Conservation (phyloP, 2,329 filamentous ascomycete genomes). For the Trichoderma oligosporum region DNA sequence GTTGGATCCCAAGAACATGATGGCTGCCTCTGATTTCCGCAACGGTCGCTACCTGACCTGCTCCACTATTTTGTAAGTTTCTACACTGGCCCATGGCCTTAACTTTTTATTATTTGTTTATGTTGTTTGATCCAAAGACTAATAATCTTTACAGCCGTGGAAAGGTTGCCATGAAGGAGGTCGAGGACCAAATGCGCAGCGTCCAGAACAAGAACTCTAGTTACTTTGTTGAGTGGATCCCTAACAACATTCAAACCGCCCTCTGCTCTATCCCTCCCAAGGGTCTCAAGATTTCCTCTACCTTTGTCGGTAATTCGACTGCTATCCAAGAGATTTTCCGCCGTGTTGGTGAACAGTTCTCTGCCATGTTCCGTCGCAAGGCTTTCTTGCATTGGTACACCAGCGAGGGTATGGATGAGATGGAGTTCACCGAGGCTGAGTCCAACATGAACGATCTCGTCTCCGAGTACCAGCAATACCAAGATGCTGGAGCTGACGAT, state of each 20-base stretch:
- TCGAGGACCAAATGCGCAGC: conserved; percentile 99
- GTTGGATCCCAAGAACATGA: conserved; percentile 99
- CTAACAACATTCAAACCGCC: conserved; percentile 99
- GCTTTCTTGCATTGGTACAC: conserved; percentile 99
- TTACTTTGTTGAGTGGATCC: conserved; percentile 99
- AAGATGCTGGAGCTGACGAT: conserved; percentile 95
- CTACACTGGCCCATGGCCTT: too few relatives aligned
- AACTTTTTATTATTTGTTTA: too few relatives aligned
- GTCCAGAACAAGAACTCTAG: conserved; percentile 99
- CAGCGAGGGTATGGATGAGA: conserved; percentile 99
- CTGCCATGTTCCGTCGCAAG: conserved; percentile 99
- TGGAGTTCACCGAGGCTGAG: conserved; percentile 99
- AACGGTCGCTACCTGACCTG: conserved; percentile 99
- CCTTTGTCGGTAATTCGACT: conserved; percentile 98
- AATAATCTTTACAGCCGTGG: conserved; percentile 57
- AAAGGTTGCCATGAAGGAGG: conserved; percentile 99
- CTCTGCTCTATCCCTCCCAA: conserved; percentile 97
- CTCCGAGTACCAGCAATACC: conserved; percentile 99
- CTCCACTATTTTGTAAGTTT: conserved; percentile 80
- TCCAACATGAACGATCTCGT: conserved; percentile 99
- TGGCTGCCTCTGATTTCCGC: conserved; percentile 99
- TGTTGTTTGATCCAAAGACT: too few relatives aligned
- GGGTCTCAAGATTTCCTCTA: conserved; percentile 97
- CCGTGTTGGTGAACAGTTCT: conserved; percentile 98
- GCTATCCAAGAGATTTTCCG: conserved; percentile 99